These are phyloP conservation scores for Blepharisma stoltei DNA, from an alignment of 73 alveolate species.

Conservation along the genomic window DNA sequence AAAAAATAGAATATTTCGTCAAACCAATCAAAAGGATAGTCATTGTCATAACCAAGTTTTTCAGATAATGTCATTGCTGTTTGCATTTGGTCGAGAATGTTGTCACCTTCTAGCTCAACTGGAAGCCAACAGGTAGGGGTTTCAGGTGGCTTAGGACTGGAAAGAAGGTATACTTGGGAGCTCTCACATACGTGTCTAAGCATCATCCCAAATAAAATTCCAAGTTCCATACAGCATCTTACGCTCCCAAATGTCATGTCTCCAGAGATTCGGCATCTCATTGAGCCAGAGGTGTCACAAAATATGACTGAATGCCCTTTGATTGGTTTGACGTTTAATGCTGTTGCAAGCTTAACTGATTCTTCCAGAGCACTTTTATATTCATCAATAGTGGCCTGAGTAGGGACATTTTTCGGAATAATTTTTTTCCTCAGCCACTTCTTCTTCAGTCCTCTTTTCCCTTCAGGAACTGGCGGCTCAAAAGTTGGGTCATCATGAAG, in stretches of 20 bases:
- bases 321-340: neutral
- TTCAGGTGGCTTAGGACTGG: constrained; percentile 23
- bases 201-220: neutral
- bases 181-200: neutral
- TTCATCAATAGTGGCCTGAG: constrained; percentile 5
- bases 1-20: too few species aligned
- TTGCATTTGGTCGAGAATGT: neutral
- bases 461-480: neutral
- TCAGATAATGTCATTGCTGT: neutral
- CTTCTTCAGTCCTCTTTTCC: neutral
- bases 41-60: neutral
- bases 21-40: constrained; percentile 14
- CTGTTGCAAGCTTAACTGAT: constrained; percentile 13
- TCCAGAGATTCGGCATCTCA: neutral
- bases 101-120: neutral
- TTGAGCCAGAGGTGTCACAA: constrained; percentile 27
- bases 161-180: neutral
- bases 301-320: constrained; percentile 23
- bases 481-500: neutral
- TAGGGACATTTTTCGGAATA: neutral
- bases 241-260: neutral
- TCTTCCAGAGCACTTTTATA: constrained; percentile 8
- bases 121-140: neutral
- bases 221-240: constrained; percentile 3
- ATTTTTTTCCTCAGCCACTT: neutral